These are phyloP conservation scores for Aspergillus coremiiformis DNA, from an alignment of 495 filamentous ascomycete species.

Conservation along the genomic window DNA sequence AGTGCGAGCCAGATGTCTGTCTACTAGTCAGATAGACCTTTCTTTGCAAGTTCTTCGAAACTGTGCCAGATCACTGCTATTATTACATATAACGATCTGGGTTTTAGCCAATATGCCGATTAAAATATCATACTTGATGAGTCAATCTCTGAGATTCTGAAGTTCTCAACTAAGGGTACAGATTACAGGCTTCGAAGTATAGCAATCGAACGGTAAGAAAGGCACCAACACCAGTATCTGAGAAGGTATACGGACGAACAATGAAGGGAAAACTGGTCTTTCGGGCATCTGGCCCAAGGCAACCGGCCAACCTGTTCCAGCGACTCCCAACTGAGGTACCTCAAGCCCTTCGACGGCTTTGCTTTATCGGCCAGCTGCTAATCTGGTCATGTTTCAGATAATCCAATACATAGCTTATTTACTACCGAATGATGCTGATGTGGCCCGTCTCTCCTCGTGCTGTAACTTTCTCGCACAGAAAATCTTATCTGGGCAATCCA, in stretches of 20 bases:
- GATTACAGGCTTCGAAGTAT: background rate
- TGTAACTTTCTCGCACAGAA: constrained; percentile 16
- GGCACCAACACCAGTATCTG: background rate
- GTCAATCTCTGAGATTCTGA: too few relatives aligned
- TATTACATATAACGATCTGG: too few relatives aligned
- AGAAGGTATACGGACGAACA: background rate
- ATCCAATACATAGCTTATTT: constrained; percentile 33
- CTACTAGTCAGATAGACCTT: too few relatives aligned
- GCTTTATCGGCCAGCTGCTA: background rate
- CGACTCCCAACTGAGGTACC: constrained; percentile 25
- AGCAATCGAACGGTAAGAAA: background rate
- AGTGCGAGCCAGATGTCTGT: too few relatives aligned
- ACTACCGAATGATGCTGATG: constrained; percentile 27
- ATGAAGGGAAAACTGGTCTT: background rate
- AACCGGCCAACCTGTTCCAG: constrained; percentile 5
- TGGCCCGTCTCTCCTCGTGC: constrained; percentile 22
- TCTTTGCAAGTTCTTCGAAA: too few relatives aligned
- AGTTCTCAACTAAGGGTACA: background rate
- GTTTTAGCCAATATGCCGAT: too few relatives aligned
- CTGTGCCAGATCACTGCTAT: too few relatives aligned
- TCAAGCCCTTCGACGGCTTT: background rate
- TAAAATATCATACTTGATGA: too few relatives aligned
- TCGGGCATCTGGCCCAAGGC: background rate
- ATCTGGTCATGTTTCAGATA: constrained; percentile 30
- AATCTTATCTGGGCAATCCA: constrained; percentile 15